Evolutionary conservation across 1,284 basidiomycete genomes (phyloP), one percentile per base, ranked within the genome.

Genomic region (Ganoderma leucocontextum): DNA sequence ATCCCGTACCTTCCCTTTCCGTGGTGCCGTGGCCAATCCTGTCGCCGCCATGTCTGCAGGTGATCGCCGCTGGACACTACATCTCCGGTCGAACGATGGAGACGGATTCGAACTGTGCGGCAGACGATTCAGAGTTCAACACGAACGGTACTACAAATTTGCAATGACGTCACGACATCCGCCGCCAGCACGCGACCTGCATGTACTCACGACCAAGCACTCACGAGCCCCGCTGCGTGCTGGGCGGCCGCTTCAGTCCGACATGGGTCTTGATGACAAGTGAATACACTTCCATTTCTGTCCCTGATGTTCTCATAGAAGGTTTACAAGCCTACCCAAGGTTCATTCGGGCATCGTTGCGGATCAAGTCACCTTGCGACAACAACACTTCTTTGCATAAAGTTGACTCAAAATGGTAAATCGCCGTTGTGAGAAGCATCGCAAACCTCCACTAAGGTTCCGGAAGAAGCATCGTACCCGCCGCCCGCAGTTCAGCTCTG

Each of bases 61-160:
- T 60, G 38, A 41, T 41, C 58, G 58, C 58, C 38, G 58, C 58
- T 17, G 38, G 17, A n/a, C 55, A 38, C 22, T 6, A 58, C 19
- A 29, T 58, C 2, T 38, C 33, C 35, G 55, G 55, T n/a, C 55
- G n/a, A 38, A 58, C 55, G 33, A 35, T 38, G 19, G 35, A 19
- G 55, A 58, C 35, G n/a, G n/a, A n/a, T n/a, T n/a, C n/a, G 55
- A 38, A 38, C 35, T 38, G 55, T 38, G 9, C 19, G 12, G n/a
- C 33, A 25, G 47, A 3, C n/a, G n/a, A n/a, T n/a, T n/a, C n/a
- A n/a, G 35, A 35, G 35, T 9, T 17, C 6, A 36, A 25, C 25
- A 29, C n/a, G 7, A 10, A 8, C 15, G 19, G 55, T 38, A 58
- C 55, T 58, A 58, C 55, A 58, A 58, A 58, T 58, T 38, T 19